phyloP scores from a whole-genome alignment of 129 eudicot genomes.

The Deinandra increscens region DNA sequence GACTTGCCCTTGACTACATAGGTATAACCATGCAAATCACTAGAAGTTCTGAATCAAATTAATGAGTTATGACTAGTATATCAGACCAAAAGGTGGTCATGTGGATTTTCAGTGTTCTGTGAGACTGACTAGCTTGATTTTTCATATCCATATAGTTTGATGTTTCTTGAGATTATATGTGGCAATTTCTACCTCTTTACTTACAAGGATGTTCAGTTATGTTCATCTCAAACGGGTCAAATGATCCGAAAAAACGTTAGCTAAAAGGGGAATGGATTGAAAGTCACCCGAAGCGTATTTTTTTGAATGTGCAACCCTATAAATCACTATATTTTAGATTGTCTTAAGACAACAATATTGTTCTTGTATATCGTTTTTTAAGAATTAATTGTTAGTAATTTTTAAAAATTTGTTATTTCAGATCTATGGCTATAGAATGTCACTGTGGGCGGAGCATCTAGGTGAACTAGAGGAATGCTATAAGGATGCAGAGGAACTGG shows the following conservation, averaged over 20 bases:
- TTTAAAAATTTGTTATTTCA: conserved; percentile 24
- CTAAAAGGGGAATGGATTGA: not conserved
- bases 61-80: too few species aligned
- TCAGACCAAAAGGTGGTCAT: not conserved
- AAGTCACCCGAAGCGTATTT: not conserved
- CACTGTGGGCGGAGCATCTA: conserved; percentile 85
- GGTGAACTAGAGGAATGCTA: conserved; percentile 48
- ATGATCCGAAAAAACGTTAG: not conserved
- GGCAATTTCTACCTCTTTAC: not conserved
- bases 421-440: conserved; percentile 84
- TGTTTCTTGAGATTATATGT: not conserved
- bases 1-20: too few species aligned
- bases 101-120: not conserved
- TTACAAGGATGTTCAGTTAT: not conserved
- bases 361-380: not conserved
- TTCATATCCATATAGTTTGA: not conserved
- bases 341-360: not conserved
- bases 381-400: not conserved
- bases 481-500: conserved; percentile 48
- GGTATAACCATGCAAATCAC: not conserved
- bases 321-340: not conserved
- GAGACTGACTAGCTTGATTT: not conserved
- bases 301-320: not conserved
- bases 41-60: too few species aligned
- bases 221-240: not conserved